phyloP scores from a whole-genome alignment of 2,329 filamentous ascomycete genomes.

The Diaporthe ampelina region DNA sequence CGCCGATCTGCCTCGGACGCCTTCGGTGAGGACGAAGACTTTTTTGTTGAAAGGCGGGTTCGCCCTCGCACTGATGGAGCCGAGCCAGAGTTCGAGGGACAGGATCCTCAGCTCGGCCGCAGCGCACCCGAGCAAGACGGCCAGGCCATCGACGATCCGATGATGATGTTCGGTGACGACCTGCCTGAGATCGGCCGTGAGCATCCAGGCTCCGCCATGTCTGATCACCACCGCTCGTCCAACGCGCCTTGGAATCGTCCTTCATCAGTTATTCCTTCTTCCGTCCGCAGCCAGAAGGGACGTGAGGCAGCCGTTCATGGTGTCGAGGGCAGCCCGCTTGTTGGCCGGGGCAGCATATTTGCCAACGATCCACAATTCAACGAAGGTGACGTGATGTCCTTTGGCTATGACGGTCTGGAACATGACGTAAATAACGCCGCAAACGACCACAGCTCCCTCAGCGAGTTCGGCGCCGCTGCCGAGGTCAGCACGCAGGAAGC shows the following conservation, averaged over 20 bases:
- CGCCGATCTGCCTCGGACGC: slow-evolving; percentile 61
- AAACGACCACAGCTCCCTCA: slow-evolving; percentile 47
- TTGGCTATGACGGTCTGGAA: slow-evolving; percentile 52
- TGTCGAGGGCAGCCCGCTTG: slow-evolving; percentile 55
- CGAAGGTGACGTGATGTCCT: slow-evolving; percentile 54
- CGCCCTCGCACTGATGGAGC: slow-evolving; percentile 52
- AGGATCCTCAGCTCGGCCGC: slow-evolving; percentile 25
- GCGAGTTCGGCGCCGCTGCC: slow-evolving; percentile 44
- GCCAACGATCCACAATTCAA: slow-evolving; percentile 63
- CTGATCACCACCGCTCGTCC: slow-evolving; percentile 52
- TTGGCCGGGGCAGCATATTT: slow-evolving; percentile 52
- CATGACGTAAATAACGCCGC: slow-evolving; percentile 47
- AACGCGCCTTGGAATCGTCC: slow-evolving; percentile 68
- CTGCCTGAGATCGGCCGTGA: slow-evolving; percentile 49
- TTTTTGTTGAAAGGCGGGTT: slow-evolving; percentile 53
- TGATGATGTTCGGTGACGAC: slow-evolving; percentile 41
- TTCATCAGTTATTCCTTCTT: slow-evolving; percentile 63
- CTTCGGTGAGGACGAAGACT: slow-evolving; percentile 55
- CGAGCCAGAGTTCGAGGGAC: slow-evolving; percentile 41
- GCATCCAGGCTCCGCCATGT: slow-evolving; percentile 39
- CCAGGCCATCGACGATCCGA: slow-evolving; percentile 42
- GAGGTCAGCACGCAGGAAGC: slow-evolving; percentile 43
- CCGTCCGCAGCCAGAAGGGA: slow-evolving; percentile 57
- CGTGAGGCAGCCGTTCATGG: slow-evolving; percentile 51
- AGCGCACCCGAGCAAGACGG: slow-evolving; percentile 43